Base-by-base conservation (phyloP, 306 rosid species). In the Pyrus pyrifolia region DNA sequence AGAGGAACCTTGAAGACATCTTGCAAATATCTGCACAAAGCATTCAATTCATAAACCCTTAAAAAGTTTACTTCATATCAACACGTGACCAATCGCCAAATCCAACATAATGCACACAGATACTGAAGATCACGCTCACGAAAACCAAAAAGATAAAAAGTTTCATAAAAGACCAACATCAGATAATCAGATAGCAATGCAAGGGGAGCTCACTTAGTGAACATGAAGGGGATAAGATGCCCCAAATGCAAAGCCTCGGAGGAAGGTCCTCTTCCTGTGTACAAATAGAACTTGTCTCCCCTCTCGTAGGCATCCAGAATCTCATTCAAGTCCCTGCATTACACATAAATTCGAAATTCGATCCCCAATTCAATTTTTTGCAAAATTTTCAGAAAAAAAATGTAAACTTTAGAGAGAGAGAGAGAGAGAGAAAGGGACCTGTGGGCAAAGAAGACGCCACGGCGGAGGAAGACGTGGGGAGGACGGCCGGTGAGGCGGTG, bases 181-280 rank as follows among this genome's bases (percentile, higher is more conserved):
- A 67, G 21, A 29, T 29, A 51, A 45, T 33, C 44, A 73, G 67
- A 73, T 49, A 40, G n/a, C 58, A 83, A 14, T 5, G 13, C 13
- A n/a, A 22, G 7, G 19, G 35, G 18, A 4, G 18, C 93, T 55
- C 52, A 94, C 97, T 85, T 91, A 22, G 97, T 95, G 82, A 95
- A 95, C 99, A 92, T 89, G 78, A 95, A 92, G 11, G 99, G 99
- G 64, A 95, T 59, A 70, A 95, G 78, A 83, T 95, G 99, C 5
- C 97, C 97, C 74, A 95, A 87, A 87, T 92, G 99, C 89, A 95
- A 81, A 46, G 97, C 87, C 83, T 95, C 98, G 1, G 98, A 95
- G 40, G 98, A 95, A 11, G 97, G 93, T 4, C 99, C 99, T 30
- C 99, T 85, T 42, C 99, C 97, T 0, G 97, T 92, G 73, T 95